A percentile compares a stretch with the other conserved stretches of the same genome.
Conservation (phyloP, 768 basidiomycete genomes). For the Serendipita sp. region DNA sequence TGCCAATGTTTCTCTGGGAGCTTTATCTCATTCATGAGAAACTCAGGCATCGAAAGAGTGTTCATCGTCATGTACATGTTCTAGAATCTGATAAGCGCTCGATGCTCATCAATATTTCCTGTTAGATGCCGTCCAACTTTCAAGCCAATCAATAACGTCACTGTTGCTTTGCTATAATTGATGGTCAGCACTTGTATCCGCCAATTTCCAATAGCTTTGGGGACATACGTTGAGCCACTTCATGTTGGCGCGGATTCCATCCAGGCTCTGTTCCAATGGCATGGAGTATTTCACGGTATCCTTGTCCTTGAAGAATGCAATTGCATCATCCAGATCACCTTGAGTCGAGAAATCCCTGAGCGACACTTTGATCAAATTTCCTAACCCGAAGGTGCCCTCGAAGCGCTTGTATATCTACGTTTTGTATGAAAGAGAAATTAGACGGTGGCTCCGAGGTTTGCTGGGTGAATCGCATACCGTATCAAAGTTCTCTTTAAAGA, state of each 20-base stretch:
- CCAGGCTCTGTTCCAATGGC: conserved; percentile 48
- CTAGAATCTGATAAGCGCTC: background rate
- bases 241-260: conserved; percentile 43
- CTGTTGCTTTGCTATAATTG: conserved; percentile 1
- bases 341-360: conserved; percentile 42
- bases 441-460: background rate
- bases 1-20: no score
- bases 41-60: background rate
- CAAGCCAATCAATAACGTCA: background rate
- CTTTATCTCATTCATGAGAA: no score
- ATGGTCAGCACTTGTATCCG: background rate
- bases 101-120: background rate
- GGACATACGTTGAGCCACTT: conserved; percentile 44
- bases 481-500: conserved; percentile 57
- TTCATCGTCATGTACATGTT: background rate
- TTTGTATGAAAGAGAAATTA: background rate
- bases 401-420: conserved; percentile 48
- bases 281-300: conserved; percentile 54
- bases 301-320: conserved; percentile 62
- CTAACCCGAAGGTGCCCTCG: conserved; percentile 30
- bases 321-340: conserved; percentile 44
- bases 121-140: background rate
- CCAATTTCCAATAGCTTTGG: background rate
- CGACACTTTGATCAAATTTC: conserved; percentile 18
- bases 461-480: conserved; percentile 24